Base-by-base conservation (phyloP, 495 filamentous ascomycete species). In the Neurospora sp. region DNA sequence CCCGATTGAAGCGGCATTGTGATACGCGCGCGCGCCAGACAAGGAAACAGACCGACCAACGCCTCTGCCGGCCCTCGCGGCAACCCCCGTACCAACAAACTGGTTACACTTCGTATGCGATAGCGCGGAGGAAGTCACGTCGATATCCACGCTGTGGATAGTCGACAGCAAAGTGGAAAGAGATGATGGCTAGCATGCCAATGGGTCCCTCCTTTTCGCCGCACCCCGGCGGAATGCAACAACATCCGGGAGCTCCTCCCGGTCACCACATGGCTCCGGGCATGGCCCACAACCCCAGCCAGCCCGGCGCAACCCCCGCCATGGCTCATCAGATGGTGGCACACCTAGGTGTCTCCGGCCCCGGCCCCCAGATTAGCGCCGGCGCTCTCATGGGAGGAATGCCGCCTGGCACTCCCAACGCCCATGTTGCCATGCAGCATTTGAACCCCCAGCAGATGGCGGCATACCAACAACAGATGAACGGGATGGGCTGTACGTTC, bases 271-370 rank as follows among this genome's bases (percentile, higher is more conserved):
- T 82, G 79, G 80, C 92, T 70, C 83, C 82, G 23, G 82, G 79
- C 31, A 86, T 86, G 84, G 82, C 82, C 59, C 85, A 86, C 73
- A 85, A 93, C 79, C 89, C 88, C 14, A 90, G 89, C 38, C 92
- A 93, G 78, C 92, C 91, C 71, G 88, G 88, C 76, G 83, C 88
- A 73, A 86, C 87, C 31, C 91, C 84, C 76, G 83, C 83, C 31
- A 94, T 96, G 86, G 89, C 89, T 48, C 93, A 92, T 77, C 91
- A 91, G 80, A 80, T 86, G 72, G 81, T 80, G 39, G 92, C 91
- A 79, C 93, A 96, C 78, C 91, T 92, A 78, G 92, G 91, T 48
- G 93, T 93, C n/a, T 94, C 93, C 42, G 92, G 88, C 11, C 92
- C 93, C 9, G 90, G 90, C 72, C 89, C 88, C 46, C 93, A 96